phyloP scores from a whole-genome alignment of 768 basidiomycete species.

The Leccinellum rugosiceps region DNA sequence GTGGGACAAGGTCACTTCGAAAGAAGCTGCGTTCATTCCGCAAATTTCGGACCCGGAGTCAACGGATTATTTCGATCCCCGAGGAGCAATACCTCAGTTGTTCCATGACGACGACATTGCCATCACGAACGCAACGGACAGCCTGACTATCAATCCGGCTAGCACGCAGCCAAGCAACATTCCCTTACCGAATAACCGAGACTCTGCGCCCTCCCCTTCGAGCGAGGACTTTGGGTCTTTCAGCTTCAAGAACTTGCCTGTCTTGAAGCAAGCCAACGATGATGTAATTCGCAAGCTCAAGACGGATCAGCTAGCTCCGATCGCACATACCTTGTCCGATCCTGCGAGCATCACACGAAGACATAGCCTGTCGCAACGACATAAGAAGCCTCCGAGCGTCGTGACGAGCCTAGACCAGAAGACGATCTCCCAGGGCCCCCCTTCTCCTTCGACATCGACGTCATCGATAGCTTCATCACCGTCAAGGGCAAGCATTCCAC shows the following conservation, averaged over 20 bases:
- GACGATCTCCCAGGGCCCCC: slow-evolving; percentile 66
- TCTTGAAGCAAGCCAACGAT: slow-evolving; percentile 97
- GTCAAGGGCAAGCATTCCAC: slow-evolving; percentile 68
- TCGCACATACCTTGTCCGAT: slow-evolving; percentile 71
- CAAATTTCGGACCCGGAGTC: slow-evolving; percentile 94
- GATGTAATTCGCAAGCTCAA: slow-evolving; percentile 95
- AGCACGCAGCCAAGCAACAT: slow-evolving; percentile 16
- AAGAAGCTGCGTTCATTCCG: slow-evolving; percentile 93
- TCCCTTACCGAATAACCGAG: slow-evolving; percentile 35
- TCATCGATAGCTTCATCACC: slow-evolving; percentile 90
- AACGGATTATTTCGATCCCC: slow-evolving; percentile 98
- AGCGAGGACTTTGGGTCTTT: slow-evolving; percentile 96
- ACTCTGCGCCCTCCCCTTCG: slow-evolving; percentile 49
- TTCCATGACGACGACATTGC: slow-evolving; percentile 88
- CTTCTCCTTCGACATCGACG: slow-evolving; percentile 88
- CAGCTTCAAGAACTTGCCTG: slow-evolving; percentile 95
- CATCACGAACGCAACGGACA: slow-evolving; percentile 48
- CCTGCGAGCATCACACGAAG: slow-evolving; percentile 55
- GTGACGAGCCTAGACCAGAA: slow-evolving; percentile 69
- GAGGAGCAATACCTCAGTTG: slow-evolving; percentile 85
- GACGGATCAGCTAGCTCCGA: slow-evolving; percentile 82
- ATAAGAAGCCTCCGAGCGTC: slow-evolving; percentile 78
- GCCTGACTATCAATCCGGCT: slow-evolving; percentile 30
- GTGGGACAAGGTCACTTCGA: slow-evolving; percentile 87
- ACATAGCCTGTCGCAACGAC: slow-evolving; percentile 76